Evolutionary conservation across 768 basidiomycete species (phyloP).

Genomic region (Mycena chlorophos): DNA sequence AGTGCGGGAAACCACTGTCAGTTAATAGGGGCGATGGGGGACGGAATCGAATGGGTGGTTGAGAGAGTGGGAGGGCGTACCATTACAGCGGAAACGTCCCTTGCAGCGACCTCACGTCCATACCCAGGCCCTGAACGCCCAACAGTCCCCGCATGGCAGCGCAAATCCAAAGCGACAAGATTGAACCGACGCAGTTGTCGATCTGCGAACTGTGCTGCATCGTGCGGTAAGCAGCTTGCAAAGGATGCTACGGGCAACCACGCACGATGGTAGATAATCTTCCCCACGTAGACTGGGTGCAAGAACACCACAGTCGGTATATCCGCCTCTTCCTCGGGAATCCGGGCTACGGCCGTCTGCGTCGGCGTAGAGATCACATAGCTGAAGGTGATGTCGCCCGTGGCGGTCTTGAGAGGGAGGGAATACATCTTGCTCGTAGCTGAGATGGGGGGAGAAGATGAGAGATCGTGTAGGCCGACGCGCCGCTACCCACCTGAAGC

Average conservation of each 20-base stretch:
- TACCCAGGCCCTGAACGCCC: slow-evolving; percentile 13
- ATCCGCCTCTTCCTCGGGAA: slow-evolving; percentile 3
- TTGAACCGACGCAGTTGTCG: slow-evolving; percentile 19
- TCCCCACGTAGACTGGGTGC: slow-evolving; percentile 22
- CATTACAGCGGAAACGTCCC: slow-evolving; percentile 20
- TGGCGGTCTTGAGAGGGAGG: slow-evolving; percentile 11
- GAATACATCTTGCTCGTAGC: slow-evolving; percentile 3
- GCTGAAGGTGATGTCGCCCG: slow-evolving; percentile 9
- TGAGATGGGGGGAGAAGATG: not conserved
- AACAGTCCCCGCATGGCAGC: slow-evolving; percentile 16
- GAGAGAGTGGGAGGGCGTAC: slow-evolving; percentile 7
- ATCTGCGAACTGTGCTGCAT: slow-evolving; percentile 20
- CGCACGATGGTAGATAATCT: slow-evolving; percentile 19
- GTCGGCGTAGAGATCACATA: slow-evolving; percentile 21
- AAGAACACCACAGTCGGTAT: slow-evolving; percentile 22
- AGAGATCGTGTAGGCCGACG: too few relatives aligned
- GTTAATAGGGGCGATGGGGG: not conserved
- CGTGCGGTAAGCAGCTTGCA: not conserved
- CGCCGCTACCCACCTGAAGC: too few relatives aligned
- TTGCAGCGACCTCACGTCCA: slow-evolving; percentile 19
- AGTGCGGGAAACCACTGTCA: not conserved
- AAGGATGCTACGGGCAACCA: not conserved
- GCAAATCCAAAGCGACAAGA: slow-evolving; percentile 20
- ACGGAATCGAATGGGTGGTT: too few relatives aligned
- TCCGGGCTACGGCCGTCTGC: not conserved